Base-by-base conservation (phyloP, 1,284 basidiomycete species). In the Leccinum angustisporum region DNA sequence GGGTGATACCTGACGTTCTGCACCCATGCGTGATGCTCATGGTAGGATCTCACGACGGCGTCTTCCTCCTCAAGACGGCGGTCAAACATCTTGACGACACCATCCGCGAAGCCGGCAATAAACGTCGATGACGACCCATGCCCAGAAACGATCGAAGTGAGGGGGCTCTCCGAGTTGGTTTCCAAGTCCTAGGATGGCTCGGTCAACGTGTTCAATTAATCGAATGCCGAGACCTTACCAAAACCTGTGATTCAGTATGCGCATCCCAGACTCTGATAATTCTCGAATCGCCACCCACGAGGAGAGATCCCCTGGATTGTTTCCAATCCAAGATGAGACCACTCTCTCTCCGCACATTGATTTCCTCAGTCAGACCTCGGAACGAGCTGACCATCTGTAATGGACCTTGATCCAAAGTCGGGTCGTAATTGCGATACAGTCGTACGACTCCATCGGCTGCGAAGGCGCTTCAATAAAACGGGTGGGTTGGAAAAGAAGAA, bases 251-350 rank as follows among this genome's bases (percentile, higher is more conserved):
- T 76, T 99, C 97, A 13, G 93, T 91, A 67, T 94, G 90, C 11
- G 95, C 96, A 74, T 99, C 97, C 97, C 97, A 99, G 1, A 96
- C 83, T 57, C 95, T 85, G 62, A 99, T 90, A 38, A 91, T 88
- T 60, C 89, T 86, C 56, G 94, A 92, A 76, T 99, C 97, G 7
- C 97, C 97, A 10, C 93, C 94, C 11, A 95, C 90, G 13, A 98
- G 79, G 34, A 99, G 78, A 46, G 88, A 87, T 0, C 97, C 97
- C 33, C 88, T 85, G 5, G 85, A 83, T 77, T 98, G 97, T 72
- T 95, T 94, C 97, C 97, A 99, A 63, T 97, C 94, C 57, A 92
- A 87, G 30, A 98, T 83, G 43, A 98, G 79, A 0, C 97, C 97
- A 60, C 85, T 86, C 34, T 94, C 92, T 61, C 88, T 86, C 66